These are phyloP conservation scores for Phaeosphaeriaceae sp. DNA, from an alignment of 2,329 filamentous ascomycete species.

Conservation along the genomic window DNA sequence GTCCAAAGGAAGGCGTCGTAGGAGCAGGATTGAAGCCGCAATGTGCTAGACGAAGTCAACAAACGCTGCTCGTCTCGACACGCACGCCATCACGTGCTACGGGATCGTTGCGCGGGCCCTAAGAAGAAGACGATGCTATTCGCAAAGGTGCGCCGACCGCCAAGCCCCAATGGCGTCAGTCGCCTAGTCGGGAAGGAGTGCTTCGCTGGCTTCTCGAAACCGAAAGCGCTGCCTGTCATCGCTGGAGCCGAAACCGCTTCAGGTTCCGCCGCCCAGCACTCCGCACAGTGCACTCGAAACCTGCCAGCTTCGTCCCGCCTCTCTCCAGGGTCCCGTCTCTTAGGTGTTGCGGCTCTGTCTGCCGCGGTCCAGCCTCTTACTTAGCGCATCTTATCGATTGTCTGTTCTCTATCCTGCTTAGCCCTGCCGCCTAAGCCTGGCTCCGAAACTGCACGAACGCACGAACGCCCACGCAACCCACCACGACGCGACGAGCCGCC, in stretches of 20 bases:
- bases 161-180: slow-evolving; percentile 4
- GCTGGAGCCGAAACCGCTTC: neutral
- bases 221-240: neutral
- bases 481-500: slow-evolving; percentile 26
- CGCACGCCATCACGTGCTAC: neutral
- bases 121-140: neutral
- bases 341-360: slow-evolving; percentile 8
- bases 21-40: no score
- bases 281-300: neutral
- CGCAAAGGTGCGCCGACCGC: neutral
- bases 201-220: neutral
- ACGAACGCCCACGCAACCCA: slow-evolving; percentile 8
- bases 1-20: no score
- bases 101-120: neutral
- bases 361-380: slow-evolving; percentile 7
- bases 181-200: neutral
- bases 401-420: slow-evolving; percentile 7
- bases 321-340: neutral
- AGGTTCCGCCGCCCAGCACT: neutral
- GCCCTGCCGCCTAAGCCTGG: slow-evolving; percentile 8
- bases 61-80: no score
- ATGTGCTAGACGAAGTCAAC: no score
- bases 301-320: neutral
- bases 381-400: slow-evolving; percentile 25
- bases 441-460: slow-evolving; percentile 11